Evolutionary conservation across 1,284 basidiomycete species (phyloP).

Genomic region (Malassezia yamatoensis): DNA sequence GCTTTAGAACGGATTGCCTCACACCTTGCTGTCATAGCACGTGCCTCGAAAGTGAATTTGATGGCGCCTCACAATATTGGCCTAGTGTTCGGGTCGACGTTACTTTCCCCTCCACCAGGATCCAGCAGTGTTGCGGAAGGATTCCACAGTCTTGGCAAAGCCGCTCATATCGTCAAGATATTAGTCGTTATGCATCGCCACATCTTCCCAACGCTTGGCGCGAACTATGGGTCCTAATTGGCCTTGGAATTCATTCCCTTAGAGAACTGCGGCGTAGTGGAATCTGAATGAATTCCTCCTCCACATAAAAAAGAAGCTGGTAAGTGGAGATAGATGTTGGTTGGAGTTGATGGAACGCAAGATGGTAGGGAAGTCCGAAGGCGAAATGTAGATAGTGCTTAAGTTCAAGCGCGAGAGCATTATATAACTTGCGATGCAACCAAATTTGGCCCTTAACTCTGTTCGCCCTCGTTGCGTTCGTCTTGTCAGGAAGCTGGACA

Average conservation of each 20-base stretch:
- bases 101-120: conserved; percentile 40
- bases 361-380: not conserved
- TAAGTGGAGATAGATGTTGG: not conserved
- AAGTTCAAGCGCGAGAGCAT: no score
- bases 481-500: no score
- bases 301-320: no score
- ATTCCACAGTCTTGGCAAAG: conserved; percentile 41
- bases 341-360: not conserved
- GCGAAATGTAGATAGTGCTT: no score
- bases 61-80: conserved; percentile 46
- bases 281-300: no score
- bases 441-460: no score
- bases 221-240: not conserved
- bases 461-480: no score
- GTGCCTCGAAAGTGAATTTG: conserved; percentile 34
- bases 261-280: no score
- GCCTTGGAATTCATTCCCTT: no score
- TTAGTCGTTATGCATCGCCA: conserved; percentile 35
- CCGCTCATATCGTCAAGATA: conserved; percentile 46
- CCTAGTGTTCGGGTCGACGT: conserved; percentile 45
- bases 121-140: conserved; percentile 27
- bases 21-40: conserved; percentile 38
- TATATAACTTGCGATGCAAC: no score
- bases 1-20: conserved; percentile 34
- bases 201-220: conserved; percentile 7